A percentile compares a stretch with the other conserved stretches of the same genome.
Evolutionary conservation across 2,329 filamentous ascomycete species (phyloP).

Genomic region (Alternaria panax): DNA sequence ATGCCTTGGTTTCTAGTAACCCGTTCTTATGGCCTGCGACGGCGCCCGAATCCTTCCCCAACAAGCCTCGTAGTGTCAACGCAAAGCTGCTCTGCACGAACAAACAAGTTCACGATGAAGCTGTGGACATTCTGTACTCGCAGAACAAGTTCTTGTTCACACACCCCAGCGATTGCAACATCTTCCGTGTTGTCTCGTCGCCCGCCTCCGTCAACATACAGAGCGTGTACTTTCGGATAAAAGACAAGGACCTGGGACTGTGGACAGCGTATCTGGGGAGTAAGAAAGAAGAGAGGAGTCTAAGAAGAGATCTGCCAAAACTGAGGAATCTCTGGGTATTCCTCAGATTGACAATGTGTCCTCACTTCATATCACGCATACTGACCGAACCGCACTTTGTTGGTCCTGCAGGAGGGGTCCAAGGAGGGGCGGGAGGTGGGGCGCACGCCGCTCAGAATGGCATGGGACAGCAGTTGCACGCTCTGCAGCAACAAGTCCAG

Average conservation of each 20-base stretch:
- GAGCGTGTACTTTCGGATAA: conserved; percentile 46
- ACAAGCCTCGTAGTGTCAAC: conserved; percentile 27
- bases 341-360: conserved; percentile 35
- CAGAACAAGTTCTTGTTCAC: conserved; percentile 49
- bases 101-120: conserved; percentile 44
- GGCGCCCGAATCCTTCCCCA: conserved; percentile 13
- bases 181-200: conserved; percentile 48
- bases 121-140: conserved; percentile 45
- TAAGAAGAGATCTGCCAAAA: conserved; percentile 45
- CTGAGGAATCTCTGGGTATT: conserved; percentile 49
- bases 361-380: conserved; percentile 16
- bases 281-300: conserved; percentile 35
- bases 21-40: conserved; percentile 47
- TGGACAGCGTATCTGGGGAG: conserved; percentile 50
- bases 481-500: conserved; percentile 38
- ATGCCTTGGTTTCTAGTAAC: conserved; percentile 39
- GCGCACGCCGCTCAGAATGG: conserved; percentile 36
- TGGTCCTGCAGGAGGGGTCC: conserved; percentile 1
- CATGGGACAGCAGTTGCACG: conserved; percentile 37
- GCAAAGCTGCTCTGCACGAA: conserved; percentile 39
- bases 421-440: conserved; percentile 14
- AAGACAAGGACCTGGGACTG: conserved; percentile 47
- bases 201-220: conserved; percentile 37
- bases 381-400: conserved; percentile 7
- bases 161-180: conserved; percentile 51